These are phyloP conservation scores for Circinella minor DNA, from an alignment of 371 early-diverging fungal species.

Conservation along the genomic window DNA sequence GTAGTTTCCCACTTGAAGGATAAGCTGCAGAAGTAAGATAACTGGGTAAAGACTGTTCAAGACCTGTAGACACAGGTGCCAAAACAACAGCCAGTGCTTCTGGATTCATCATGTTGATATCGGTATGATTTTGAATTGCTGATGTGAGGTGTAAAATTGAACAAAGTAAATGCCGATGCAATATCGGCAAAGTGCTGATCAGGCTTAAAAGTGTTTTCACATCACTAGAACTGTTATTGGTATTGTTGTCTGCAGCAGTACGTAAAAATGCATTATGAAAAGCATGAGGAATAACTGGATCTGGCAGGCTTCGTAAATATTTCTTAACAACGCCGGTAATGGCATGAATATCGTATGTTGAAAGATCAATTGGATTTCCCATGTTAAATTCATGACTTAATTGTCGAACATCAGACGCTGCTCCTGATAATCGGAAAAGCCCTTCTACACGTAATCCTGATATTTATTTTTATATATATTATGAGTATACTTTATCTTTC, in stretches of 20 bases:
- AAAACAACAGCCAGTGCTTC: slow-evolving; percentile 51
- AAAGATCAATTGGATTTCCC: slow-evolving; percentile 36
- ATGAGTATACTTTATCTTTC: no score
- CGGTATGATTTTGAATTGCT: slow-evolving; percentile 28
- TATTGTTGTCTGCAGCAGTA: not conserved
- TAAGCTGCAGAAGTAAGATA: no score
- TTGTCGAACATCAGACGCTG: slow-evolving; percentile 39
- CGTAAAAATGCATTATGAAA: slow-evolving; percentile 36
- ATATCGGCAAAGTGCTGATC: slow-evolving; percentile 33
- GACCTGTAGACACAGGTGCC: slow-evolving; percentile 49
- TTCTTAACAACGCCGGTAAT: slow-evolving; percentile 50
- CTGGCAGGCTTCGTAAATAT: slow-evolving; percentile 47
- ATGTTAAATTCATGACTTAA: slow-evolving; percentile 33
- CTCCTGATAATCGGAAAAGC: slow-evolving; percentile 52
- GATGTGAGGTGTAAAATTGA: slow-evolving; percentile 36
- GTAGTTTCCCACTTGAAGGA: not conserved
- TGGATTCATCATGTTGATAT: slow-evolving; percentile 44
- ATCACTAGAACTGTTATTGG: not conserved
- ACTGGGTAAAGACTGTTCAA: slow-evolving; percentile 27
- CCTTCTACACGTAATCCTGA: slow-evolving; percentile 46
- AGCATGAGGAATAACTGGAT: slow-evolving; percentile 42
- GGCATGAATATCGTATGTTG: slow-evolving; percentile 46
- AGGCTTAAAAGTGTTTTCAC: slow-evolving; percentile 21
- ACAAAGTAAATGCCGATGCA: slow-evolving; percentile 42
- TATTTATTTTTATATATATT: no score